Conservation (phyloP, 352 stramenopile species). For the Phytophthora parvispora region DNA sequence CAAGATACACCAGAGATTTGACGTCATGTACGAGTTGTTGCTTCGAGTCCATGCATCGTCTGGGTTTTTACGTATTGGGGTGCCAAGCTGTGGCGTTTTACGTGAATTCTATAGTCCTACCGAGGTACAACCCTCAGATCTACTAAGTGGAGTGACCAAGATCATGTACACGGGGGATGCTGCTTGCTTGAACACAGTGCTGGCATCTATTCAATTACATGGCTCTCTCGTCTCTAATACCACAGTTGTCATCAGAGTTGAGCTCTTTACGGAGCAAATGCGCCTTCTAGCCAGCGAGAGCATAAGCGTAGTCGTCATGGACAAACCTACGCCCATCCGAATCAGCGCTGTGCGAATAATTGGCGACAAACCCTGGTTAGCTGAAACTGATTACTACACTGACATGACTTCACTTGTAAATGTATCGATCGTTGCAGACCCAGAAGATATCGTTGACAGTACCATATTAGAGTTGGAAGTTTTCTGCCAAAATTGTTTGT, state of each 20-base stretch:
- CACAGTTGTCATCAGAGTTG: conserved; percentile 9
- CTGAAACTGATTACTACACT: neutral
- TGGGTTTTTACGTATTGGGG: conserved; percentile 15
- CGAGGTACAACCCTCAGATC: neutral
- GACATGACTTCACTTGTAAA: conserved; percentile 14
- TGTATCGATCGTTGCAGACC: conserved; percentile 9
- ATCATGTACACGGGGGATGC: conserved; percentile 22
- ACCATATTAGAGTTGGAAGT: conserved; percentile 34
- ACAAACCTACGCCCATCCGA: neutral
- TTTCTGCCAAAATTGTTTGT: conserved; percentile 34
- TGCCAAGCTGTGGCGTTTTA: conserved; percentile 22
- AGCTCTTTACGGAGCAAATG: conserved; percentile 26
- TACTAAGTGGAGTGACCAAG: conserved; percentile 1
- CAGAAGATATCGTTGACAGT: neutral
- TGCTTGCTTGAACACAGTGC: conserved; percentile 31
- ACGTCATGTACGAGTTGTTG: conserved; percentile 12
- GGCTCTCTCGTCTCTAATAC: neutral
- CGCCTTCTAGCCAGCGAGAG: conserved; percentile 12
- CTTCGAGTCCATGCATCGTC: conserved; percentile 27
- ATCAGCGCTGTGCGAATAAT: conserved; percentile 5
- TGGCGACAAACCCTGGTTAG: conserved; percentile 5
- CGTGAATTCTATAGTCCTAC: neutral
- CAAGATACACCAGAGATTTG: conserved; percentile 18
- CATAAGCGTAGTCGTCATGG: conserved; percentile 14
- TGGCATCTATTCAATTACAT: conserved; percentile 19